Evolutionary conservation across 2,329 filamentous ascomycete genomes (phyloP), one percentile per base, ranked within the genome.

Genomic region (Botryotinia convoluta): DNA sequence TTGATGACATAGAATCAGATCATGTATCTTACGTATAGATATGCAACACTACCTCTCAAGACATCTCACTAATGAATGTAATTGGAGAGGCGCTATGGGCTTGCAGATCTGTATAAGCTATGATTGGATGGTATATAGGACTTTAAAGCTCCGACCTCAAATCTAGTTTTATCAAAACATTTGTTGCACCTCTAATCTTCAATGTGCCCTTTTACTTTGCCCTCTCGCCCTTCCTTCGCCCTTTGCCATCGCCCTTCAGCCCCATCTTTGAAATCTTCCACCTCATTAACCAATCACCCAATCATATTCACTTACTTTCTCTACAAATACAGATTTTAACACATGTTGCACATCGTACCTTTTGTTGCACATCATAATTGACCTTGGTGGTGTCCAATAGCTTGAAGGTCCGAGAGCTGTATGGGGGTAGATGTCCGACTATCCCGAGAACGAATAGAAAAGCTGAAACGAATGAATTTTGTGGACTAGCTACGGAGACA

Each of bases 271-370:
- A 29, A 4, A n/a, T 16, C 35, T 4, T 1, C 16, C 26, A n/a
- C 45, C 12, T 29, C 45, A 14, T n/a, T 39, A 16, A 26, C 26
- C 22, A 32, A 20, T n/a, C n/a, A 20, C 20, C 54, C 68, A 70
- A 48, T 62, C 42, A 62, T 35, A 9, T 35, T 6, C 35, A 54
- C 48, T 54, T 48, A 20, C 35, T 29, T 4, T 6, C 26, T 12
- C 26, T 18, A 4, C 45, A 45, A 4, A 12, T 29, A 57, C 3
- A 48, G n/a, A 42, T 18, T 35, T n/a, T 7, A 22, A n/a, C 9
- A 54, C 26, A 37, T 72, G 64, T 72, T 72, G 71, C 71, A 72
- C 32, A 51, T 68, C 71, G 64, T 29, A 72, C 51, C n/a, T 57
- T 69, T 61, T 68, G 71, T 72, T 72, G 71, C 71, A 69, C 26